Evolutionary conservation across 1,284 basidiomycete species (phyloP).

Genomic region (Apiotrichum siamense): DNA sequence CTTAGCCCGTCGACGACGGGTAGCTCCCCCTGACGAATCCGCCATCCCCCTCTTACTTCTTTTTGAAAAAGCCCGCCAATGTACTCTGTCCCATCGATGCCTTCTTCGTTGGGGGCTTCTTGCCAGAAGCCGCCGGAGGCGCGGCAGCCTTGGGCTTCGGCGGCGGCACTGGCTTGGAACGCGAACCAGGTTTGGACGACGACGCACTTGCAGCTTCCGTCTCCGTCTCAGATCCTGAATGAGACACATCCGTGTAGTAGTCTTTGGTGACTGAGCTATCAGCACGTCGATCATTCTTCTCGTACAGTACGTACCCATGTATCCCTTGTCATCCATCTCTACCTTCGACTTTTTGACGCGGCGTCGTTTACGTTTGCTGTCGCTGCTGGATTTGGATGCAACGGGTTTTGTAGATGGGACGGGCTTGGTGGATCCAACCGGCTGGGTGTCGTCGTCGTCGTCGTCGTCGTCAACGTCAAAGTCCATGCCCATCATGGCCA

Average conservation of each 20-base stretch:
- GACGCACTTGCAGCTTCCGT: slow-evolving; percentile 8
- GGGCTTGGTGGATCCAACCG: not conserved
- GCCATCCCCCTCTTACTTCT: slow-evolving; percentile 22
- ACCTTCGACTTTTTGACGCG: slow-evolving; percentile 37
- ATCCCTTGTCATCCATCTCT: slow-evolving; percentile 38
- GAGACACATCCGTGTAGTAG: slow-evolving; percentile 32
- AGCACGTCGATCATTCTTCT: not conserved
- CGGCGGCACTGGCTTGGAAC: not conserved
- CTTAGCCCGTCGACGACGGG: no score
- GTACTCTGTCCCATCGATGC: slow-evolving; percentile 30
- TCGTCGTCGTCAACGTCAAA: slow-evolving; percentile 23
- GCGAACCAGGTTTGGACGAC: not conserved
- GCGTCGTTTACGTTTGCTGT: slow-evolving; percentile 12
- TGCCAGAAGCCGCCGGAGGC: slow-evolving; percentile 2
- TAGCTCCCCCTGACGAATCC: no score
- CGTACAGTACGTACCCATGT: slow-evolving; percentile 27
- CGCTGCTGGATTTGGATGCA: not conserved
- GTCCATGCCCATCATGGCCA: slow-evolving; percentile 44
- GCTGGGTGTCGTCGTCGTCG: not conserved
- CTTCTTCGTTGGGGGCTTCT: slow-evolving; percentile 10
- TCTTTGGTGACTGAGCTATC: slow-evolving; percentile 33
- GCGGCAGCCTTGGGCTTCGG: not conserved
- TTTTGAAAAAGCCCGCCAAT: slow-evolving; percentile 36
- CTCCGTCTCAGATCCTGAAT: slow-evolving; percentile 29
- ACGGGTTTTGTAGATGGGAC: not conserved